A percentile compares a stretch with the other conserved stretches of the same genome.
Conservation (phyloP, 1,284 basidiomycete genomes). For the Ceratobasidium sp. region DNA sequence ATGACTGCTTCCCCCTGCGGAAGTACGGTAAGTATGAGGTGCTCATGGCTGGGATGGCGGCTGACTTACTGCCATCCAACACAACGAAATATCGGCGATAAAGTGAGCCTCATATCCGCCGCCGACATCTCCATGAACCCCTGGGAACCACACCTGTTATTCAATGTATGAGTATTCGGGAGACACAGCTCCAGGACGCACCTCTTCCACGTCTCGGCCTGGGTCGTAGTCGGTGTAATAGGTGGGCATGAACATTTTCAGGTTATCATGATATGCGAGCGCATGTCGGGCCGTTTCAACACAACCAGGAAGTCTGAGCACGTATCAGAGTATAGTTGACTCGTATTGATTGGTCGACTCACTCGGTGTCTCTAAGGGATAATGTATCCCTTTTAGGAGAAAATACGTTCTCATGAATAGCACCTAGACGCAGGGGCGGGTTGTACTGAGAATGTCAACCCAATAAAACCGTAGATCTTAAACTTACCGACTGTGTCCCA, state of each 20-base stretch:
- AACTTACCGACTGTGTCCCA: constrained; percentile 34
- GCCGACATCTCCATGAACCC: constrained; percentile 47
- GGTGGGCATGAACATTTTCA: constrained; percentile 20
- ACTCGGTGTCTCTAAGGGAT: constrained; percentile 12
- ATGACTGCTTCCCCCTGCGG: constrained; percentile 29
- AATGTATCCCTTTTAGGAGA: constrained; percentile 24
- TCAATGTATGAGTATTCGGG: too few species aligned
- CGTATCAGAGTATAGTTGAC: not conserved
- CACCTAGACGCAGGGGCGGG: not conserved
- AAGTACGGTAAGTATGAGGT: not conserved
- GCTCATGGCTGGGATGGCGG: not conserved
- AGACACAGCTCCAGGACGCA: not conserved
- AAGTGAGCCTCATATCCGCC: constrained; percentile 46
- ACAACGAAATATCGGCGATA: constrained; percentile 44
- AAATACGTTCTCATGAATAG: constrained; percentile 7
- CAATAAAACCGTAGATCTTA: too few species aligned
- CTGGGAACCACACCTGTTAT: constrained; percentile 44
- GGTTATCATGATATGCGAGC: constrained; percentile 41
- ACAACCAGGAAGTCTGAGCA: constrained; percentile 18
- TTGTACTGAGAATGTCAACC: too few species aligned
- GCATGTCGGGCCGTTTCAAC: constrained; percentile 45
- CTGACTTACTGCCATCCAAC: constrained; percentile 46
- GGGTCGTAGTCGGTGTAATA: constrained; percentile 1
- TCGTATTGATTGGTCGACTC: not conserved
- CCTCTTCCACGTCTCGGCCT: constrained; percentile 1